These are phyloP conservation scores for Exsudoporus frostii DNA, from an alignment of 768 basidiomycete species.

Conservation along the genomic window DNA sequence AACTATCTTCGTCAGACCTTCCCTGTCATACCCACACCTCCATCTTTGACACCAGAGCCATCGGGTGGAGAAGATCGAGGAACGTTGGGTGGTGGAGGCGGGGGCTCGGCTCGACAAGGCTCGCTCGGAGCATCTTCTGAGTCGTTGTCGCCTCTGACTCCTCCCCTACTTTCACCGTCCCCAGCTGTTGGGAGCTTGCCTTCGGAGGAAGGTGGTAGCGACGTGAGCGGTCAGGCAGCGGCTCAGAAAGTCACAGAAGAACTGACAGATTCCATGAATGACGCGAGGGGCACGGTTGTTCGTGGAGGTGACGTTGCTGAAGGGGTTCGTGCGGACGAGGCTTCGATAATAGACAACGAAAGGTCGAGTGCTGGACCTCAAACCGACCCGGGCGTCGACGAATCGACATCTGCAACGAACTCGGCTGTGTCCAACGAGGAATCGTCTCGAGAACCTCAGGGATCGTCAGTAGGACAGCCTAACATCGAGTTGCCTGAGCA, in stretches of 20 bases:
- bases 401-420: not conserved
- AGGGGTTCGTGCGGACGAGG: not conserved
- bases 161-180: not conserved
- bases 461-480: not conserved
- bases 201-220: not conserved
- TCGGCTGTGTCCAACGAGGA: not conserved
- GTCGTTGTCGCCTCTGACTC: conserved; percentile 1
- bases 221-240: not conserved
- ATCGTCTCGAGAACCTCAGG: not conserved
- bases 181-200: not conserved
- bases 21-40: conserved; percentile 5
- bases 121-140: not conserved
- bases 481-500: not conserved
- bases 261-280: not conserved
- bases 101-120: not conserved
- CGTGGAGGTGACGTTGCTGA: not conserved
- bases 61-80: not conserved
- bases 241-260: not conserved
- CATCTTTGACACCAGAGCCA: not conserved
- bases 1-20: not conserved
- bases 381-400: not conserved
- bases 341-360: not conserved
- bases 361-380: not conserved
- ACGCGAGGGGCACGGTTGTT: too few relatives aligned
- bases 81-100: too few relatives aligned